Base-by-base conservation (phyloP, 352 stramenopile genomes). In the Phytophthora fragariae region DNA sequence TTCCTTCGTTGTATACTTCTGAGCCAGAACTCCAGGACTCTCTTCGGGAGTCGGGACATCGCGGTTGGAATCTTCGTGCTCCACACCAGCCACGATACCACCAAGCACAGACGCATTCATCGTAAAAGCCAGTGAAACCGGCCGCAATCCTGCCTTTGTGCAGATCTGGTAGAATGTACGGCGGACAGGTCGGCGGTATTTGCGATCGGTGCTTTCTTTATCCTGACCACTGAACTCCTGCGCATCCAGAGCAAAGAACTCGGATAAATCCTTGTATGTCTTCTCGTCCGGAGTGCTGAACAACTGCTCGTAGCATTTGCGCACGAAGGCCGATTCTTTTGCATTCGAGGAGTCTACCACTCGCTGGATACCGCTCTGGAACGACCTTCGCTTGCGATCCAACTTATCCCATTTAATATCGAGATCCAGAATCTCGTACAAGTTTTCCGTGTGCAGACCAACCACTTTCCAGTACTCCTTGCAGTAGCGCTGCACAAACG, bases 391-490 rank as follows among this genome's bases (percentile, higher is more conserved):
- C 68, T 97, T 97, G 5, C 89, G 85, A 44, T 97, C 73, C 33
- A 97, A 61, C 63, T 97, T 97, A 70, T 97, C 90, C 88, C 89
- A 97, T 57, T 95, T 97, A 17, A 93, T 72, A 71, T 97, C 90
- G 7, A 97, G 75, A 57, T 97, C 90, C 33, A 94, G 65, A 62
- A 97, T 97, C 50, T 96, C 84, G 61, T 95, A 97, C 50, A 97
- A 50, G 46, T 97, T 86, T 33, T 92, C 84, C 0, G 83, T 89
- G 71, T 91, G 88, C 8, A 96, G 71, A 0, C 91, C 91, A n/a
- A 88, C 88, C 21, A 90, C 77, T 82, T 96, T 95, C 89, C 90
- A 97, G 57, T 93, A 97, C 46, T 97, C 91, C 72, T 97, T 97
- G 76, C 80, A 95, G 73, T 97, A 97, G n/a, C 89, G 84, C 72